Percentiles rank a stretch among this genome's conserved stretches.
phyloP scores from a whole-genome alignment of 495 filamentous ascomycete species.

The Platismatia glauca region DNA sequence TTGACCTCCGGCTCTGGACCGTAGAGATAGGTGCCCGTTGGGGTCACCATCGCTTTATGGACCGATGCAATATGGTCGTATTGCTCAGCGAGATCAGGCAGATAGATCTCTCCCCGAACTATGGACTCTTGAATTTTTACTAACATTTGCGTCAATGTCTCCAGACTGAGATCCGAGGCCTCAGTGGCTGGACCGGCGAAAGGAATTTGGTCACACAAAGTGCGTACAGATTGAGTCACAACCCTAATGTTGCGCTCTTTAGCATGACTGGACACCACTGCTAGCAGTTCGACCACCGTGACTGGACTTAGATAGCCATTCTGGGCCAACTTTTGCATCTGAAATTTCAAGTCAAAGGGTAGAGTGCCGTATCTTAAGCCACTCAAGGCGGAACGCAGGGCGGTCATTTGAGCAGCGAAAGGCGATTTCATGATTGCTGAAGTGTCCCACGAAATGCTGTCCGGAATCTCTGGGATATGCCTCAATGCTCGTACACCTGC shows the following conservation, averaged over 20 bases:
- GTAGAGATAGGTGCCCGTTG: slow-evolving; percentile 54
- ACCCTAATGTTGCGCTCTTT: not conserved
- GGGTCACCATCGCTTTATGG: slow-evolving; percentile 53
- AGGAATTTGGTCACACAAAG: slow-evolving; percentile 39
- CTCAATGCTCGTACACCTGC: slow-evolving; percentile 14
- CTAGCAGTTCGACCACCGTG: slow-evolving; percentile 22
- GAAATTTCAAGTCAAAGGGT: slow-evolving; percentile 34
- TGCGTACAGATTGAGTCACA: slow-evolving; percentile 37
- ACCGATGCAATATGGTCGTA: slow-evolving; percentile 28
- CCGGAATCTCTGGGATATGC: slow-evolving; percentile 20
- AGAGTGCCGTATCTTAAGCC: slow-evolving; percentile 16
- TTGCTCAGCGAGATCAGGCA: slow-evolving; percentile 20
- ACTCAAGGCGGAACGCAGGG: slow-evolving; percentile 23
- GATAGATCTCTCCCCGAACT: slow-evolving; percentile 24
- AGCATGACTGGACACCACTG: slow-evolving; percentile 5
- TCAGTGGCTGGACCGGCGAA: slow-evolving; percentile 42
- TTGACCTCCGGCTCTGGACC: slow-evolving; percentile 62
- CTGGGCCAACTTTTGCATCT: slow-evolving; percentile 32
- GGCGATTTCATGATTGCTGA: slow-evolving; percentile 2
- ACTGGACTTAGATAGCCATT: slow-evolving; percentile 30
- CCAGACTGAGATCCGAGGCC: slow-evolving; percentile 33
- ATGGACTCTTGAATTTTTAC: slow-evolving; percentile 32
- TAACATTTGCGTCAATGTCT: slow-evolving; percentile 38
- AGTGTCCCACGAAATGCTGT: slow-evolving; percentile 21
- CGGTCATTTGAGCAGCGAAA: slow-evolving; percentile 16